Evolutionary conservation across 176 grass and related monocot genomes (phyloP), one percentile per base, ranked within the genome.

Genomic region (Pharus latifolius): DNA sequence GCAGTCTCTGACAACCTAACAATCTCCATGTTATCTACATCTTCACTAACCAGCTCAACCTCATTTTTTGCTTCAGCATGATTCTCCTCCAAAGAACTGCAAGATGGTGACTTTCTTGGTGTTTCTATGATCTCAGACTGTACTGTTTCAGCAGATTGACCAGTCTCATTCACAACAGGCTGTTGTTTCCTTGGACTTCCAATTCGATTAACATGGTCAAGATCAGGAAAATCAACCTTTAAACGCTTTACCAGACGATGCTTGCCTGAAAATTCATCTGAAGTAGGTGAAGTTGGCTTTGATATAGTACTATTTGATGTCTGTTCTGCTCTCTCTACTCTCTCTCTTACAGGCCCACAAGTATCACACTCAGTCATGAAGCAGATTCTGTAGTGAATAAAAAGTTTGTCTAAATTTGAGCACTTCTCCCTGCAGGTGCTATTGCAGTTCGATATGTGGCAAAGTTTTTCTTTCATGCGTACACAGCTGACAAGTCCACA

Each of bases 301-400:
- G 72, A 80, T 57, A 87, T 80, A 54, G 67, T 81, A 10, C 73
- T 68, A 79, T 74, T 79, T 10, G 71, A 67, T 52, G 60, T 80
- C 53, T 75, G 79, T 57, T 74, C 43, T 67, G 73, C 62, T 76
- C 61, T 69, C 49, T 61, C 78, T 23, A 70, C 12, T 56, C 18
- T 53, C 25, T 57, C 56, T 68, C 53, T 71, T 14, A 67, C 63
- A 84, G 78, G 65, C 50, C 56, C 57, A 85, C 78, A 85, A 51
- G 72, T 74, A 60, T n/a, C 38, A 75, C 38, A 82, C 29, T 72
- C 45, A 72, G 18, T 70, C 15, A 49, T 37, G 50, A 28, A 63
- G 49, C 65, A 71, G 17, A 61, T 44, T 15, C 73, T 56, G 10
- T 44, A 55, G 27, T 91, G 79, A 18, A 27, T 63, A 60, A 67